Evolutionary conservation across 2,329 filamentous ascomycete genomes (phyloP), one percentile per base, ranked within the genome.

Genomic region (Stromatinia cepivora): DNA sequence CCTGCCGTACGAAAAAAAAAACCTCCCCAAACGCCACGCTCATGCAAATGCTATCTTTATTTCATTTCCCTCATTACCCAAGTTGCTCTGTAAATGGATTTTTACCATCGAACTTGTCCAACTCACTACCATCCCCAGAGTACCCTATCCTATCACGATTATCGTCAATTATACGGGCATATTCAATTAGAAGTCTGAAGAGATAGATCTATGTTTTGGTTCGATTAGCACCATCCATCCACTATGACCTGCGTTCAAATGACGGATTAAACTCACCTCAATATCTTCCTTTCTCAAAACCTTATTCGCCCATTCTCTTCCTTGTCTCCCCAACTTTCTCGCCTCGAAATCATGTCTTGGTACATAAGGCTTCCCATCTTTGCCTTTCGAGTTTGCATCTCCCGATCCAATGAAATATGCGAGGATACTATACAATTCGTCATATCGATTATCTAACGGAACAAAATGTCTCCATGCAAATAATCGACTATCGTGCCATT

Each of bases 401-500:
- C 76, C 82, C 73, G 89, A 88, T 1, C 89, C 89, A 6, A 92
- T 76, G 75, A 94, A 93, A 76, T 92, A 94, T 69, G 90, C 87
- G 83, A 93, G 84, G 68, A 92, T 88, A 56, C 86, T 88, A 71
- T 88, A 93, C 75, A 91, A 85, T 73, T 94, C 92, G 48, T 86
- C 81, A 75, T 89, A 93, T 1, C 88, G 86, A 75, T 87, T 91
- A 77, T 93, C 90, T 85, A 94, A 88, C 22, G 92, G 92, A 2
- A 93, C 88, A 75, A 92, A 94, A 79, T 95, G 92, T 75, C 88
- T 87, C 92, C 92, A 95, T 0, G 90, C 84, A 2, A 92, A 82
- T 1, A 94, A 82, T 3, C 92, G 84, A 57, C 85, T 86, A 77
- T 94, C 91, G 76, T 94, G 92, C 92, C 92, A 95, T 78, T 95